Evolutionary conservation across 305 asterid species (phyloP).

Genomic region (Plantago lanceolata): DNA sequence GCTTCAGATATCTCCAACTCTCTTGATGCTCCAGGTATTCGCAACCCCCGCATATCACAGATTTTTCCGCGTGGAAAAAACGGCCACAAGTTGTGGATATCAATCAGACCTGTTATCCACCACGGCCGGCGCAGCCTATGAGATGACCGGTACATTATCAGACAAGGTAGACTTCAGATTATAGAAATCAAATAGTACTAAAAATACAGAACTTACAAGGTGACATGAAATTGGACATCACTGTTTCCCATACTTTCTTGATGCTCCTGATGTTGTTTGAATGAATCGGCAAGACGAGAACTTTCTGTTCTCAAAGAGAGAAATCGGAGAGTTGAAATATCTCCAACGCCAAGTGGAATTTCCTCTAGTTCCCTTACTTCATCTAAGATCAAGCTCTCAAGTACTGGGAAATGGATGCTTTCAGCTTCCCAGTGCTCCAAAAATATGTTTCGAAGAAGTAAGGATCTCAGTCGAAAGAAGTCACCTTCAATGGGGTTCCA

Average conservation of each 20-base stretch:
- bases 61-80: too few species aligned
- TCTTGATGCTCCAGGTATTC: too few species aligned
- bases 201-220: too few species aligned
- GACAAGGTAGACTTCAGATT: too few species aligned
- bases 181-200: too few species aligned
- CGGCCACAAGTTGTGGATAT: too few species aligned
- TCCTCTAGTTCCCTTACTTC: too few species aligned
- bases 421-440: background rate
- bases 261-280: background rate
- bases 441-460: background rate
- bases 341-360: background rate
- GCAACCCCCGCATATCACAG: too few species aligned
- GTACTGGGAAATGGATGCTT: background rate
- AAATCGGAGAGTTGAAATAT: background rate
- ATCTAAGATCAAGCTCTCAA: background rate
- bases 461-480: background rate
- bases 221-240: background rate
- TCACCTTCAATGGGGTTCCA: background rate
- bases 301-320: background rate
- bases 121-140: too few species aligned
- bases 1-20: too few species aligned
- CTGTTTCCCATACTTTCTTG: background rate
- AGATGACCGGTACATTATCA: too few species aligned
- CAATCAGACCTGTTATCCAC: too few species aligned
- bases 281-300: background rate